Conservation (phyloP, 768 basidiomycete species). For the Arthromyces matolae region DNA sequence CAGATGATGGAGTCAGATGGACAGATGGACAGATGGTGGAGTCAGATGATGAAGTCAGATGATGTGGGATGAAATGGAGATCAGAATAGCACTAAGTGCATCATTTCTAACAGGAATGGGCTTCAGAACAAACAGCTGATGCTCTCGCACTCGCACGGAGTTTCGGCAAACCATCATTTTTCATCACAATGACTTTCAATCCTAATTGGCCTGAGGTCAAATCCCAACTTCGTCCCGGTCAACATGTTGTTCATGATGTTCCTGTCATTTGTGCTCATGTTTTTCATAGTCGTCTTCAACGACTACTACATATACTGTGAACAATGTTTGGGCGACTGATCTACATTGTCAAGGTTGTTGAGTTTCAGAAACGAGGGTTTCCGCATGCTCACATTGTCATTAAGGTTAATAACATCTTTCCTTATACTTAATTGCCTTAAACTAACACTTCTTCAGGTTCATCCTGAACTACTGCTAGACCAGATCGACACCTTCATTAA, state of each 20-base stretch:
- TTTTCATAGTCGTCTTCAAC: background rate
- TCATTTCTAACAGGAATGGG: background rate
- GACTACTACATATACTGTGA: background rate
- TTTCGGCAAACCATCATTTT: background rate
- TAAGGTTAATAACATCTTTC: background rate
- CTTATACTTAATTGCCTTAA: background rate
- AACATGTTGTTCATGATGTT: background rate
- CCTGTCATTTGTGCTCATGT: background rate
- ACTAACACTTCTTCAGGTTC: background rate
- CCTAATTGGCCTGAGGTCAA: background rate
- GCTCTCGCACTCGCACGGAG: background rate
- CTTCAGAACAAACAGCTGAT: background rate
- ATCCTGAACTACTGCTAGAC: background rate
- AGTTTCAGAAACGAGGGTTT: background rate
- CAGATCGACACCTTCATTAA: background rate
- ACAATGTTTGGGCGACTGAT: background rate
- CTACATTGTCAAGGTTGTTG: background rate
- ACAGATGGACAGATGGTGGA: too few relatives aligned
- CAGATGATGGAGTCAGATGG: too few relatives aligned
- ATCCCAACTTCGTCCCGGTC: background rate
- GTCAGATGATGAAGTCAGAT: too few relatives aligned
- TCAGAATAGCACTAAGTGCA: too few relatives aligned
- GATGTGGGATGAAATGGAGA: too few relatives aligned
- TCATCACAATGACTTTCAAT: background rate
- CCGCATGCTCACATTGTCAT: slow-evolving; percentile 1